Percentiles rank a stretch among this genome's conserved stretches.
Conservation (phyloP, 2,329 filamentous ascomycete species). For the Cordyceps tenuipes region DNA sequence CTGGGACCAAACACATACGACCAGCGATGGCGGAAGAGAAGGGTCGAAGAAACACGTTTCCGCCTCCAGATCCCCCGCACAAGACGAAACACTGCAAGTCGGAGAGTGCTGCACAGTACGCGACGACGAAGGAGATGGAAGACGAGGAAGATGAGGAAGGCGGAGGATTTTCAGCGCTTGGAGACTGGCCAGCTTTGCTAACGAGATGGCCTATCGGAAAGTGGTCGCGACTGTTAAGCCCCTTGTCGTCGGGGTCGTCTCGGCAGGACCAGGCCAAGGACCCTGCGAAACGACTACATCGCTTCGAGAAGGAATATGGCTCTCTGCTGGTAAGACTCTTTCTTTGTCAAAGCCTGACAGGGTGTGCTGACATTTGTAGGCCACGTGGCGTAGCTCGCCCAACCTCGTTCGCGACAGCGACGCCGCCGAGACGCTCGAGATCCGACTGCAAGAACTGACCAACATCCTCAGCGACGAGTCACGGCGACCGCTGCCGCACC, state of each 20-base stretch:
- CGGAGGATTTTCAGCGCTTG: neutral
- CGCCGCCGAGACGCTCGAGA: slow-evolving; percentile 54
- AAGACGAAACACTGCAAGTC: neutral
- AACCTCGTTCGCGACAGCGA: slow-evolving; percentile 53
- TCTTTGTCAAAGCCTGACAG: neutral
- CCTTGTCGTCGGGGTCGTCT: slow-evolving; percentile 46
- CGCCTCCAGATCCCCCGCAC: neutral
- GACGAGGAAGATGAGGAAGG: neutral
- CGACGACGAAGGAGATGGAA: neutral
- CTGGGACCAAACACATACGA: neutral
- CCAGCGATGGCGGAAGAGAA: neutral
- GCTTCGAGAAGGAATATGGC: slow-evolving; percentile 59
- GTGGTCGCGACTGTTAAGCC: slow-evolving; percentile 62
- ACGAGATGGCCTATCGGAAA: slow-evolving; percentile 21
- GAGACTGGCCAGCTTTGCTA: slow-evolving; percentile 2
- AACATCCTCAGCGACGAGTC: slow-evolving; percentile 81
- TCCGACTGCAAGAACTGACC: slow-evolving; percentile 54
- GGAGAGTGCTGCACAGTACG: neutral
- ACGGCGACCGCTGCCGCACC: slow-evolving; percentile 78
- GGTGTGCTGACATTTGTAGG: slow-evolving; percentile 21
- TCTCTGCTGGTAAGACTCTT: slow-evolving; percentile 43
- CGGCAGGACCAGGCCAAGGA: slow-evolving; percentile 54
- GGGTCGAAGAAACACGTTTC: neutral
- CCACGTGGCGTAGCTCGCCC: slow-evolving; percentile 52
- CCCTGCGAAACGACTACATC: slow-evolving; percentile 54